Evolutionary conservation across 441 rosid genomes (phyloP), one percentile per base, ranked within the genome.

Genomic region (Jatropha multifida): DNA sequence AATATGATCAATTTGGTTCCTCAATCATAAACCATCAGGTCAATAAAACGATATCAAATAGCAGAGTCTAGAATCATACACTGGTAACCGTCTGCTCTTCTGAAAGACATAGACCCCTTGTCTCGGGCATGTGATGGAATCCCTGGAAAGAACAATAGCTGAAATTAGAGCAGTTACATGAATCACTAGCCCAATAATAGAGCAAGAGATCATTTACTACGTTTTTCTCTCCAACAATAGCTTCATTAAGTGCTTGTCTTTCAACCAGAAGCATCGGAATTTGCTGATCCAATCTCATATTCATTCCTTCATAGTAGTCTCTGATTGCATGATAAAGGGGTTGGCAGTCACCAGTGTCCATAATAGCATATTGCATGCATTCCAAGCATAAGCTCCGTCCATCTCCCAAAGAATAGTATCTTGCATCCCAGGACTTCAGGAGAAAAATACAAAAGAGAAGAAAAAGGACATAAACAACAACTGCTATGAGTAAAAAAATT

Each of bases 211-310:
- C 15, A 52, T 46, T 46, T 27, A 15, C 79, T 89, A 94, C 98
- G 64, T 87, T 82, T 81, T 94, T 91, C 83, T 94, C 96, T 41
- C 94, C 97, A 3, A 90, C 90, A 7, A 91, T 88, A 67, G 97
- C 98, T 81, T 94, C 97, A 67, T 92, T 93, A 4, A 94, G 96
- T 40, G 98, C 96, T 74, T 89, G 90, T 81, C 97, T 82, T 84
- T 91, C 91, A 42, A 94, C 98, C 32, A 94, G 88, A 83, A 93
- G 94, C 98, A 94, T 88, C 4, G 99, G 98, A 80, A 94, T 93
- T 71, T 93, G 92, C 72, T 93, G 96, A 68, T 91, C 97, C 69
- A 93, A 80, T 81, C 74, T 93, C 99, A 94, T 94, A 71, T 87
- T 54, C 97, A 94, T 79, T 72, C 98, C 98, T 88, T 91, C 96